Evolutionary conservation across 805 yeast genomes (phyloP).

Genomic region (Yueomyces sinensis): DNA sequence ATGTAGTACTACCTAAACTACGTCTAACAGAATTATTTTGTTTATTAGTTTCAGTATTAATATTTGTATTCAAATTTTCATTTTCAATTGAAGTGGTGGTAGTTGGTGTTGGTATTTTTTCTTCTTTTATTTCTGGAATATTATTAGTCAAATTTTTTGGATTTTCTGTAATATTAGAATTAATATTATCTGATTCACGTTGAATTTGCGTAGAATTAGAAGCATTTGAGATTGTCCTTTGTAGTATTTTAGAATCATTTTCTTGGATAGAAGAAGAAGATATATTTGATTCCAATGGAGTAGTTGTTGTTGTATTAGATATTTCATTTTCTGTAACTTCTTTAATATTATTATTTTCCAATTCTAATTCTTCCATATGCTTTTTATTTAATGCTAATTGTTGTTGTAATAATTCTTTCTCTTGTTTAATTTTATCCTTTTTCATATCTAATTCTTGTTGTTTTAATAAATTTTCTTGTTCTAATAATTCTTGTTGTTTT

Average conservation of each 20-base stretch:
- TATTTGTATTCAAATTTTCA: neutral
- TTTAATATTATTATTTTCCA: conserved; percentile 4
- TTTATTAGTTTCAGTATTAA: neutral
- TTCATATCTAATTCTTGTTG: conserved; percentile 1
- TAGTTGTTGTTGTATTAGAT: conserved; percentile 25
- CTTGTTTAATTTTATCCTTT: neutral
- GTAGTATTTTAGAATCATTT: too few species aligned
- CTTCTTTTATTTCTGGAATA: too few species aligned
- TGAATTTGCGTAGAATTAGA: too few species aligned
- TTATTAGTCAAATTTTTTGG: too few species aligned
- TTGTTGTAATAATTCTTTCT: conserved; percentile 1
- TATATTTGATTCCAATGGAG: conserved; percentile 26
- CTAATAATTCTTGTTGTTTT: conserved; percentile 1
- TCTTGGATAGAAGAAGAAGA: too few species aligned
- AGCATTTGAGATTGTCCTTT: too few species aligned
- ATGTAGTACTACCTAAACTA: too few species aligned
- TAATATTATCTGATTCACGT: too few species aligned
- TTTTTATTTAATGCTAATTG: conserved; percentile 1
- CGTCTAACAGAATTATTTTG: neutral
- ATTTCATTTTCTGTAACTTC: conserved; percentile 1
- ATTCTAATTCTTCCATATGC: conserved; percentile 2
- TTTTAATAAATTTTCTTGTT: conserved; percentile 1
- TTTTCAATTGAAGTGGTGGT: neutral
- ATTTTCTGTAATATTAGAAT: too few species aligned
- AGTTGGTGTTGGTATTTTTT: neutral